Evolutionary conservation across 495 filamentous ascomycete species (phyloP).

Genomic region (Tuber aestivum): DNA sequence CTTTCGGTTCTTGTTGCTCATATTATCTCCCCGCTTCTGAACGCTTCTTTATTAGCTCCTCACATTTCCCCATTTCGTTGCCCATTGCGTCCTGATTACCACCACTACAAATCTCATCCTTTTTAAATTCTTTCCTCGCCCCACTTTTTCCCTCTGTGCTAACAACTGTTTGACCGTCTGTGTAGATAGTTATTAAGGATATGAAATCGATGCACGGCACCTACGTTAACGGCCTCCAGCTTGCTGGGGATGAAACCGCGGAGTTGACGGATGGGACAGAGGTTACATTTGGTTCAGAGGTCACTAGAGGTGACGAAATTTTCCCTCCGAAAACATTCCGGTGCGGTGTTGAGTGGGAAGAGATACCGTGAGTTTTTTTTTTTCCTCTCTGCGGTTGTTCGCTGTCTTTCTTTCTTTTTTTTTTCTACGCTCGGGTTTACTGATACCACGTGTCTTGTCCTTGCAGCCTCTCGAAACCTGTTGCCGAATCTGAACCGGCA

Average conservation of each 20-base stretch:
- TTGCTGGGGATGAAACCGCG: slow-evolving; percentile 44
- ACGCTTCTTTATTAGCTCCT: background rate
- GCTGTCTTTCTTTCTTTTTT: background rate
- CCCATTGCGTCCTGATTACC: background rate
- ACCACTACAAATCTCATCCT: background rate
- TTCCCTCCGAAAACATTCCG: slow-evolving; percentile 42
- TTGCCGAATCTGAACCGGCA: background rate
- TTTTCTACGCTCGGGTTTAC: background rate
- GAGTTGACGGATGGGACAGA: slow-evolving; percentile 48
- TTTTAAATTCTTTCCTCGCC: background rate
- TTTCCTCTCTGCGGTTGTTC: background rate
- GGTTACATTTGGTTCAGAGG: slow-evolving; percentile 53
- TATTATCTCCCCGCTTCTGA: background rate
- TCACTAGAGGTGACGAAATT: slow-evolving; percentile 49
- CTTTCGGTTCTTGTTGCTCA: slow-evolving; percentile 10
- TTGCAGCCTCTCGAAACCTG: background rate
- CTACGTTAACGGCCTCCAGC: slow-evolving; percentile 48
- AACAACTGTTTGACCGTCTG: slow-evolving; percentile 29
- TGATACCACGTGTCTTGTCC: background rate
- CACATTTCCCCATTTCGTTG: background rate
- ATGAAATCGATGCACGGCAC: slow-evolving; percentile 57
- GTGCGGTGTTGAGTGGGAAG: slow-evolving; percentile 41
- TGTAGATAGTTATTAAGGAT: slow-evolving; percentile 48
- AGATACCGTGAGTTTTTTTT: slow-evolving; percentile 29
- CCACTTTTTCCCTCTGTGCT: slow-evolving; percentile 11